Evolutionary conservation across 2,329 filamentous ascomycete genomes (phyloP), one percentile per base, ranked within the genome.

Genomic region (Pseudogymnoascus sp.): DNA sequence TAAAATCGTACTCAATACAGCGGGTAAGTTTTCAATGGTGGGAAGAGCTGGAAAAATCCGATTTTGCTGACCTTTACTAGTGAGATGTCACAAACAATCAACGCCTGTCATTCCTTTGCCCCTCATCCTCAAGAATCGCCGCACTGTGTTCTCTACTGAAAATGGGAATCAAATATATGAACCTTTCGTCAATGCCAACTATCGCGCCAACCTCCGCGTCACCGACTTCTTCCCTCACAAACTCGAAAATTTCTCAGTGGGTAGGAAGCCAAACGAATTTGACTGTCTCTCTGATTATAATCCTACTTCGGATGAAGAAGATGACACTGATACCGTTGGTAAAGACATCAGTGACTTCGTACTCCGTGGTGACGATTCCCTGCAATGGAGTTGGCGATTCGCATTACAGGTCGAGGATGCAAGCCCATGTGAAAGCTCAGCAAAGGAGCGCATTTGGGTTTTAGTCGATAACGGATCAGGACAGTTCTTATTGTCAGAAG

Each of bases 401-500:
- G 84, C 83, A 20, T 79, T 97, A 22, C 79, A 88, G 11, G 82
- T 97, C 1, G 89, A 96, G 73, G 89, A 92, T 65, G 85, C 82
- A 0, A 72, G 75, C 33, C 70, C 75, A 4, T 71, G 68, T 43
- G 65, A 67, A 33, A 61, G 25, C 62, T 67, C 20, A 47, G 35
- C 62, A 63, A 80, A 76, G 12, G 70, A 79, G 6, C 77, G 78
- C 28, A 70, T 92, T 59, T 90, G 88, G 79, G 81, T 88, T 2
- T 76, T 88, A 5, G 86, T 97, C 1, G 81, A 86, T 60, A 86
- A 81, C 61, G 62, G 72, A 4, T 77, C 81, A 63, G 86, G 80
- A 1, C 80, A 83, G 64, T 79, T 75, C 68, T 73, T 89, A 12
- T 73, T 88, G 8, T 73, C 78, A 38, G 64, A 67, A 5, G 64